These are phyloP conservation scores for Nectriaceae sp. DNA, from an alignment of 2,329 filamentous ascomycete genomes.

Conservation along the genomic window DNA sequence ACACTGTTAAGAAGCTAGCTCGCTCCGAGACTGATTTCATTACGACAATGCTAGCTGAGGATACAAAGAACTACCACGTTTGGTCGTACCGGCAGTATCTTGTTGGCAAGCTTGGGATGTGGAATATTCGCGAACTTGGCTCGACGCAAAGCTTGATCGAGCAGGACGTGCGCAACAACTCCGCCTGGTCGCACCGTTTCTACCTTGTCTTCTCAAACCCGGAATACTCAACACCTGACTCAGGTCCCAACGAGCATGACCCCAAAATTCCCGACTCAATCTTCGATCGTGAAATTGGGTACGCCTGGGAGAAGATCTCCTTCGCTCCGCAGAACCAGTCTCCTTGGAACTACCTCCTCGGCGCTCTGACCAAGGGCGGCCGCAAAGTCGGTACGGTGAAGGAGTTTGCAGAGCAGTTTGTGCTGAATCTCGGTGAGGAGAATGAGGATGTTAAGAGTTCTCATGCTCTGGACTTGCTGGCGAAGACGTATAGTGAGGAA, in stretches of 20 bases:
- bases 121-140: slow-evolving; percentile 67
- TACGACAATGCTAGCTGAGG: slow-evolving; percentile 75
- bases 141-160: slow-evolving; percentile 73
- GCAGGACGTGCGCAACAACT: slow-evolving; percentile 90
- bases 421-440: slow-evolving; percentile 47
- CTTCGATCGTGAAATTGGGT: slow-evolving; percentile 74
- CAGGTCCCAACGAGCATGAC: slow-evolving; percentile 54
- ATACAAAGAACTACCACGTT: slow-evolving; percentile 98
- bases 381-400: slow-evolving; percentile 47
- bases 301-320: slow-evolving; percentile 70
- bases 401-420: slow-evolving; percentile 54
- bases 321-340: slow-evolving; percentile 92
- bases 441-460: slow-evolving; percentile 59
- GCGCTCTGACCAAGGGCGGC: slow-evolving; percentile 69
- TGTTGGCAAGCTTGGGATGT: slow-evolving; percentile 68
- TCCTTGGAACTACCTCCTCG: slow-evolving; percentile 89
- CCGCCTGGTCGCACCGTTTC: slow-evolving; percentile 96
- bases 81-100: slow-evolving; percentile 90
- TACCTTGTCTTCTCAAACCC: slow-evolving; percentile 81
- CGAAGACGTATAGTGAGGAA: slow-evolving; percentile 64
- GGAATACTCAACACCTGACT: slow-evolving; percentile 46
- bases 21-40: slow-evolving; percentile 75
- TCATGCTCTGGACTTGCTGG: slow-evolving; percentile 71
- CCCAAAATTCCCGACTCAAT: slow-evolving; percentile 60
- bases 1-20: slow-evolving; percentile 59